Evolutionary conservation across 2,329 filamentous ascomycete species (phyloP), one percentile per base, ranked within the genome.

Genomic region (Aspergillus vadensis): DNA sequence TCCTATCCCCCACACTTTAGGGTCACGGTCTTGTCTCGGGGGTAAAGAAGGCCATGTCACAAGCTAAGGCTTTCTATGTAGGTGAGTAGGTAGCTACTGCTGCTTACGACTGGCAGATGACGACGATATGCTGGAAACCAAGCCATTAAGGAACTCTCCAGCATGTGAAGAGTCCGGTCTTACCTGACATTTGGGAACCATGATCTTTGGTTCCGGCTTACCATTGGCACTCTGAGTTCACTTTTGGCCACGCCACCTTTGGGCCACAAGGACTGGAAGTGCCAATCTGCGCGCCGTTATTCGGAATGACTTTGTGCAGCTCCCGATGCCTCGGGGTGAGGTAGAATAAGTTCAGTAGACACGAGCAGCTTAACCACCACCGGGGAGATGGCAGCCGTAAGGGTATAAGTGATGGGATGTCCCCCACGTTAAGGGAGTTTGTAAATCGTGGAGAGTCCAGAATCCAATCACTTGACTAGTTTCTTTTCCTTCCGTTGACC

Each of bases 111-210:
- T n/a, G n/a, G 39, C 53, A 47, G 53, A 55, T 55, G 53, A 55
- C 53, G 53, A 55, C 25, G 53, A 52, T 41, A 39, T 50, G 19
- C 58, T 47, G 21, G 49, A 30, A 17, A 17, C 44, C 44, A 25
- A 49, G 54, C 25, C n/a, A 38, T 25, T 7, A 44, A 43, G 32
- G 54, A 52, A 19, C 17, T 32, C 41, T 39, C 36, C 41, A 60
- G 59, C 62, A 64, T 64, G 62, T 64, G 62, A 64, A 64, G 49
- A 27, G 32, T 32, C 17, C 27, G 32, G 49, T 36, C 48, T 14
- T 47, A 48, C 39, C 41, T 50, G 38, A 43, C 44, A 27, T 36
- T 53, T 38, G 44, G 43, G 58, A 23, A 23, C 15, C 38, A 41
- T 55, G 38, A 44, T 43, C 39, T 47, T 39, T 59, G 55, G 57